Evolutionary conservation across 163 green algal genomes (phyloP), one percentile per base, ranked within the genome.

Genomic region (Picocystis sp.): DNA sequence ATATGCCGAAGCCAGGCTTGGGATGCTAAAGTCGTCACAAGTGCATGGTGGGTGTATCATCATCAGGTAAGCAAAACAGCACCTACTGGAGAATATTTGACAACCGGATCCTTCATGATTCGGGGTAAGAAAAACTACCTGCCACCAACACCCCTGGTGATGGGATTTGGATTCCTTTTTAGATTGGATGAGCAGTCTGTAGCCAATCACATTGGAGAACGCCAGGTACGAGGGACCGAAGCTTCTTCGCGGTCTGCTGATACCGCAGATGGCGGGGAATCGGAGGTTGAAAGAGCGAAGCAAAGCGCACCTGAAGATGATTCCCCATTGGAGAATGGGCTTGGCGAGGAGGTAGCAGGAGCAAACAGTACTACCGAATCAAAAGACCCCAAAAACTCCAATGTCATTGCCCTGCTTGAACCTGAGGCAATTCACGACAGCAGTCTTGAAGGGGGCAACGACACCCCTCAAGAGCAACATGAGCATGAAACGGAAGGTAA

Each of bases 61-160:
- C 23, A 33, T 1, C 80, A 95, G 77, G 89, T 97, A 12, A 89
- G 76, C 53, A 95, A 95, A 63, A 82, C 77, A 3, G 82, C 85
- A 2, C 83, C 85, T 19, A 89, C 75, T 2, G 89, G 87, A 2
- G 89, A 96, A 65, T 92, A 86, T 64, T 72, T 97, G 10, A 68
- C 75, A 12, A 88, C 80, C 1, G 87, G 89, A 9, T 77, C 63
- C 47, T 95, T 97, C 74, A 88, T 94, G 79, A 77, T 97, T 33
- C 66, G 82, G 2, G 89, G 87, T 13, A 74, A 67, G 38, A 96
- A 96, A 76, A 92, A 95, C 69, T 96, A 88, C 74, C 77, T 98
- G 47, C 89, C 86, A 8, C 84, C 84, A 0, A 75, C 78, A 51
- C 76, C 69, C 19, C 69, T 81, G 1, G 69, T 93, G 10, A 87